These are phyloP conservation scores for Phytophthora gonapodyides DNA, from an alignment of 352 stramenopile genomes.

Conservation along the genomic window DNA sequence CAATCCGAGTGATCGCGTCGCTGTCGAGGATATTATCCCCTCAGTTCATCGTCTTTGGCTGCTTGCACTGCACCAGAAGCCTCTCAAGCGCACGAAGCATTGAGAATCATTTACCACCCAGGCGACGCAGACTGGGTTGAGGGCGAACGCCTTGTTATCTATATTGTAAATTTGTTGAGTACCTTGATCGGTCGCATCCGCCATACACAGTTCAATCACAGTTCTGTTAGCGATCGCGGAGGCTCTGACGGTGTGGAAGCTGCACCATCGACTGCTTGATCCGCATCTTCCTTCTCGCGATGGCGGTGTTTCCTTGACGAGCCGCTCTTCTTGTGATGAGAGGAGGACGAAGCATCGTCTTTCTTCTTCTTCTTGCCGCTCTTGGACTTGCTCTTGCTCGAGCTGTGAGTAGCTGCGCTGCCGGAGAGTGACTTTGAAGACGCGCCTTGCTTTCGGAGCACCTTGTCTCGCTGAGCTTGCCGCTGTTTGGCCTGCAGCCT, in stretches of 20 bases:
- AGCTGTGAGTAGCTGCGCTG: constrained; percentile 13
- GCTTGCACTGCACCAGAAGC: constrained; percentile 75
- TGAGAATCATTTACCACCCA: constrained; percentile 9
- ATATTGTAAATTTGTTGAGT: constrained; percentile 34
- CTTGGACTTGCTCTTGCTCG: constrained; percentile 35
- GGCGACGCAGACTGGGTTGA: constrained; percentile 19
- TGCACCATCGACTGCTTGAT: background rate
- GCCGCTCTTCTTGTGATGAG: constrained; percentile 43
- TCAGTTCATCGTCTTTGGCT: constrained; percentile 81
- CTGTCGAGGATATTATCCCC: constrained; percentile 76
- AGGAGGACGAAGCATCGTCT: constrained; percentile 18
- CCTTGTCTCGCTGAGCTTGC: constrained; percentile 77
- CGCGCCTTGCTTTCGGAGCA: constrained; percentile 62
- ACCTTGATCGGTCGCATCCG: constrained; percentile 13
- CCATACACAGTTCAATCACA: constrained; percentile 28
- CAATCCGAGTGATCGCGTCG: constrained; percentile 73
- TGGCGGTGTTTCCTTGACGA: constrained; percentile 42
- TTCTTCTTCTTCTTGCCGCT: constrained; percentile 60
- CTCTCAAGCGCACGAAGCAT: constrained; percentile 70
- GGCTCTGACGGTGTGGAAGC: constrained; percentile 15
- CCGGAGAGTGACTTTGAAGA: constrained; percentile 31
- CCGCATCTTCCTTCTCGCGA: constrained; percentile 21
- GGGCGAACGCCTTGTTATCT: constrained; percentile 20
- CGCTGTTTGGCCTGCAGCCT: constrained; percentile 72
- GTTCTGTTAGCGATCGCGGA: constrained; percentile 42